Evolutionary conservation across 805 yeast genomes (phyloP).

Genomic region (Schwanniomyces pseudopolymorphus): DNA sequence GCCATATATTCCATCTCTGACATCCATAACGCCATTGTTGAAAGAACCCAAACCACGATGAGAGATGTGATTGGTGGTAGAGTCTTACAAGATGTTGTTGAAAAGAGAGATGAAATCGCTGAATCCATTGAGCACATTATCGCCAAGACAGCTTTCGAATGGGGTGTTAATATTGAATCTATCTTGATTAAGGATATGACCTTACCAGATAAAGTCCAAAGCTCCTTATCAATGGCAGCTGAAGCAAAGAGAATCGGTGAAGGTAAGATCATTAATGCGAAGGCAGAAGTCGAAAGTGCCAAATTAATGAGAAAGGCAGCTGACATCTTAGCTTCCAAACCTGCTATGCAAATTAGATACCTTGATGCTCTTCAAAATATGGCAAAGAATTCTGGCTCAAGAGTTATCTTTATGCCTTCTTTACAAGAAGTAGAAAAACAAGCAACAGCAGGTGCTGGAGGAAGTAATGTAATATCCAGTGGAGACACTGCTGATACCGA

Average conservation of each 20-base stretch:
- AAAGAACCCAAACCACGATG: conserved; percentile 70
- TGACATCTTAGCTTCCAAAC: conserved; percentile 68
- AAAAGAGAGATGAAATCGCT: conserved; percentile 70
- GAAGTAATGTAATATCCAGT: conserved; percentile 6
- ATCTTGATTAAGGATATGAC: conserved; percentile 66
- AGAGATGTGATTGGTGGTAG: conserved; percentile 71
- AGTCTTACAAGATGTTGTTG: conserved; percentile 67
- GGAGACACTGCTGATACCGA: conserved; percentile 14
- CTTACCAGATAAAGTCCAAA: conserved; percentile 54
- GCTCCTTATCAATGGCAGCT: conserved; percentile 69
- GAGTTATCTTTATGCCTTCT: conserved; percentile 73
- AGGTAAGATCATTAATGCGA: conserved; percentile 70
- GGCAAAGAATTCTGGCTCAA: conserved; percentile 61
- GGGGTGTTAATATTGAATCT: conserved; percentile 72
- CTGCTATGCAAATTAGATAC: conserved; percentile 78
- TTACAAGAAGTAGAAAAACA: conserved; percentile 42
- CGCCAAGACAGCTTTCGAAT: conserved; percentile 57
- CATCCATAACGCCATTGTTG: conserved; percentile 56
- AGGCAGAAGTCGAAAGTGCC: conserved; percentile 74
- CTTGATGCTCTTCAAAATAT: conserved; percentile 76
- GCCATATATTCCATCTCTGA: conserved; percentile 58
- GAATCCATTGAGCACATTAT: conserved; percentile 61
- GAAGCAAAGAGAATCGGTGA: conserved; percentile 77
- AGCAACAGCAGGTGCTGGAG: conserved; percentile 24
- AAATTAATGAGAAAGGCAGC: conserved; percentile 78